A percentile compares a stretch with the other conserved stretches of the same genome.
phyloP scores from a whole-genome alignment of 2,329 filamentous ascomycete genomes.

The Tothia fuscella region DNA sequence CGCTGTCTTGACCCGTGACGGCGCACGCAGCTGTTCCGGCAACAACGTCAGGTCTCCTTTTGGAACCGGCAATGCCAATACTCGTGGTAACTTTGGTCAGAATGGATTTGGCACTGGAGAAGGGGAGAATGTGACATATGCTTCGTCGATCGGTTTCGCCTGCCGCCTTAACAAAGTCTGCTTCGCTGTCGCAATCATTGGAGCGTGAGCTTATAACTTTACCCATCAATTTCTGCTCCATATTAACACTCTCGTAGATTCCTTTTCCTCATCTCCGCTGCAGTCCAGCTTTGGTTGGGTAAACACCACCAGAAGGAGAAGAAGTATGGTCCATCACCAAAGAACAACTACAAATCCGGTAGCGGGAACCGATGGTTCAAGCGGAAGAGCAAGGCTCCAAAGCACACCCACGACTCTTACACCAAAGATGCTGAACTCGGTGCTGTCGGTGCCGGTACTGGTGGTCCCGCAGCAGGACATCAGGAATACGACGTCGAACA shows the following conservation, averaged over 20 bases:
- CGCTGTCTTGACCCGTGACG: constrained; percentile 59
- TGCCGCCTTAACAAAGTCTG: constrained; percentile 67
- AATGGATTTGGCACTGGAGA: constrained; percentile 24
- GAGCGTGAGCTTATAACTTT: constrained; percentile 44
- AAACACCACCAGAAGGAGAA: constrained; percentile 65
- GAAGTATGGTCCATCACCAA: constrained; percentile 53
- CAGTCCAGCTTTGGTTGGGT: constrained; percentile 55
- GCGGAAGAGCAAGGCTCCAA: not conserved
- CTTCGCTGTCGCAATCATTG: constrained; percentile 68
- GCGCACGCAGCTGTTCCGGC: constrained; percentile 53
- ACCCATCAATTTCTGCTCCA: not conserved
- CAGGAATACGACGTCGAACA: constrained; percentile 17
- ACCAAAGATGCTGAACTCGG: constrained; percentile 34
- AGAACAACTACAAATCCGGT: constrained; percentile 57
- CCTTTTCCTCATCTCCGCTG: constrained; percentile 63
- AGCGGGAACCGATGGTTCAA: constrained; percentile 35
- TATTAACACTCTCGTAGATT: constrained; percentile 33
- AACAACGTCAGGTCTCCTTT: constrained; percentile 52
- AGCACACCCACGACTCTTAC: constrained; percentile 19
- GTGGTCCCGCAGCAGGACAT: constrained; percentile 18
- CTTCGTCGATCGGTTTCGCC: constrained; percentile 41
- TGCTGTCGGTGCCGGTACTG: constrained; percentile 17
- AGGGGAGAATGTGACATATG: constrained; percentile 31
- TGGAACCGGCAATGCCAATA: constrained; percentile 47
- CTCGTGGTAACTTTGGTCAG: constrained; percentile 36